phyloP scores from a whole-genome alignment of 2,329 filamentous ascomycete species.

The Mycogone perniciosa region DNA sequence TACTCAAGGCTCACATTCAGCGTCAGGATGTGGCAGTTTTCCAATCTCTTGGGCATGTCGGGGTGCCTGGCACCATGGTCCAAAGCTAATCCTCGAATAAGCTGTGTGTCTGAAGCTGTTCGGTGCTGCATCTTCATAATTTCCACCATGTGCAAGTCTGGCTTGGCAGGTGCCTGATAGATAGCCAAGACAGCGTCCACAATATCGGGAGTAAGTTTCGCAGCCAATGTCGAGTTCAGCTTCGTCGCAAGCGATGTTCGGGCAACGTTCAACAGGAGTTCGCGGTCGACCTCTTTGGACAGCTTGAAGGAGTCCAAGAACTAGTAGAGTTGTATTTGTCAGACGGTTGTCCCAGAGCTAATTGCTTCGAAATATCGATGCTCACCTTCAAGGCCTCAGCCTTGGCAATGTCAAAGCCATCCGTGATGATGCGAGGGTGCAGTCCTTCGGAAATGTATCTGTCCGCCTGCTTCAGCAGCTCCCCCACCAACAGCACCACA shows the following conservation, averaged over 20 bases:
- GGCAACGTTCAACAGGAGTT: constrained; percentile 87
- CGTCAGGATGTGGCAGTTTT: constrained; percentile 92
- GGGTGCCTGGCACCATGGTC: constrained; percentile 96
- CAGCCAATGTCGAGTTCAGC: constrained; percentile 80
- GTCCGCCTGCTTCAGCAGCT: constrained; percentile 95
- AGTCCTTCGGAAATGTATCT: constrained; percentile 95
- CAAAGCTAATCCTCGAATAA: constrained; percentile 86
- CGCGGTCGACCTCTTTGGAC: constrained; percentile 78
- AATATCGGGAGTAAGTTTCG: constrained; percentile 88
- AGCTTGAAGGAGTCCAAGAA: constrained; percentile 96
- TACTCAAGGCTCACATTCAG: constrained; percentile 97
- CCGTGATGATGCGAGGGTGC: constrained; percentile 92
- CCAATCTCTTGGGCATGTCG: constrained; percentile 94
- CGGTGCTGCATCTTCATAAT: constrained; percentile 99
- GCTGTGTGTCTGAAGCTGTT: constrained; percentile 88
- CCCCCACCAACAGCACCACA: constrained; percentile 89
- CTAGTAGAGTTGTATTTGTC: constrained; percentile 60
- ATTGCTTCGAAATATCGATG: constrained; percentile 1
- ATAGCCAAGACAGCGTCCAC: constrained; percentile 95
- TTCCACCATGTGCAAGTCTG: constrained; percentile 97
- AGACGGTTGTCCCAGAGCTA: constrained; percentile 17
- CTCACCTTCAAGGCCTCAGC: constrained; percentile 76
- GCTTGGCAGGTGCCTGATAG: constrained; percentile 81
- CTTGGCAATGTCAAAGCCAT: constrained; percentile 97
- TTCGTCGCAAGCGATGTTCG: constrained; percentile 94